Conservation (phyloP, 164 flowering plant species). For the Taxillus chinensis region DNA sequence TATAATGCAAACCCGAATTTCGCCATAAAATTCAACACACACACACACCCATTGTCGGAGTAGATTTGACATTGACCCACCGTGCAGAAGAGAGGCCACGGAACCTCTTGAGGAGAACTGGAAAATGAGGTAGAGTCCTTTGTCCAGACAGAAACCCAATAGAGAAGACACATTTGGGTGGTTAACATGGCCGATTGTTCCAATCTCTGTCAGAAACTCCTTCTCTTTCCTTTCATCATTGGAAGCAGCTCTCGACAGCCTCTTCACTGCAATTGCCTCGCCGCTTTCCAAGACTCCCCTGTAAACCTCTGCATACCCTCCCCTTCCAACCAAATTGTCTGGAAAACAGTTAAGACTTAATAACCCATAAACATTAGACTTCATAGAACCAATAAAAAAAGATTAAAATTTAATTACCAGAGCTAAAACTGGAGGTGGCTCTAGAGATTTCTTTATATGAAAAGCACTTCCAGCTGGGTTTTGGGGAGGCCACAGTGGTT, state of each 20-base stretch:
- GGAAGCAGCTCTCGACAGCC: conserved; percentile 39
- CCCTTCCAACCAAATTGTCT: conserved; percentile 88
- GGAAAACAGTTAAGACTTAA: conserved; percentile 5
- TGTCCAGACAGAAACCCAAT: conserved; percentile 81
- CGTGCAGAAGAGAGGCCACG: conserved; percentile 86
- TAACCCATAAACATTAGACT: conserved; percentile 1
- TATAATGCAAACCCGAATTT: too few species aligned
- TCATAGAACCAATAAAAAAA: background rate
- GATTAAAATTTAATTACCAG: conserved; percentile 32
- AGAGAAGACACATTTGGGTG: conserved; percentile 78
- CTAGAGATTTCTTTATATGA: conserved; percentile 61
- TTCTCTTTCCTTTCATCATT: conserved; percentile 73
- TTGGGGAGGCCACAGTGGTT: conserved; percentile 19
- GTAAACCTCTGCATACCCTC: conserved; percentile 94
- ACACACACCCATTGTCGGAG: too few species aligned
- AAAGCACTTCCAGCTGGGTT: conserved; percentile 82
- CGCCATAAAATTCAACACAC: too few species aligned
- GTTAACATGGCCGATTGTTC: conserved; percentile 76
- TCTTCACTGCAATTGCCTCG: conserved; percentile 73
- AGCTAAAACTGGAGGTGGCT: conserved; percentile 66
- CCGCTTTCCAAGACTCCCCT: conserved; percentile 59
- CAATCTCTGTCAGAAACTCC: conserved; percentile 86
- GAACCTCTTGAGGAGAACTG: conserved; percentile 80
- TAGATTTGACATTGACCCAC: conserved; percentile 20
- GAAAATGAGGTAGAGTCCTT: conserved; percentile 80